Base-by-base conservation (phyloP, 176 grass and related monocot species). In the Panicum miliaceum region DNA sequence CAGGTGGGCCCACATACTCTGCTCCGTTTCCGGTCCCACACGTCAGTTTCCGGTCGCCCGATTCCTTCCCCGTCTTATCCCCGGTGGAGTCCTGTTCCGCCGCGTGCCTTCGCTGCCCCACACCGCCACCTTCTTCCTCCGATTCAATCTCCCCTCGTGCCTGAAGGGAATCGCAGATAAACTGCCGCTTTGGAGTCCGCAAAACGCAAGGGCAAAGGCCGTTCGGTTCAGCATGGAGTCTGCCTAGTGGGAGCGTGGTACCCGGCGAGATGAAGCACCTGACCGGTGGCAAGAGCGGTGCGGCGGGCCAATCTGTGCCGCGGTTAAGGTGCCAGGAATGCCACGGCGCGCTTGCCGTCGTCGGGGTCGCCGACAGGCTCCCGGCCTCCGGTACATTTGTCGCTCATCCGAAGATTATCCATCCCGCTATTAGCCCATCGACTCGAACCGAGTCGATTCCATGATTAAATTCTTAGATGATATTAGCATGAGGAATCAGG, bases 291-390 rank as follows among this genome's bases (percentile, higher is more conserved):
- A 94, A 88, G 82, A 80, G 79, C 51, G 84, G 85, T 29, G 27
- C 54, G 32, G 74, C 77, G 32, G 88, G 92, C 71, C 86, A 84
- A 8, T 91, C 58, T 19, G 68, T 95, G 27, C 96, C 93, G 18
- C 75, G 88, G 66, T 92, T 85, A 81, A 86, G 85, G 37, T 99
- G 93, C 81, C 87, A 94, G 86, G 89, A 94, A 48, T 92, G 96
- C 66, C 93, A 68, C 69, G 83, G 88, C 26, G 74, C 89, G 25
- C 89, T 98, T 50, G 89, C 80, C 47, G 87, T 95, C 37, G 80
- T 90, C 14, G 96, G 91, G 22, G 89, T 93, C 4, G 85, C 83
- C 8, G 89, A 92, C 45, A 92, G 81, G 73, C 83, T 94, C 56
- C 84, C 92, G 15, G 34, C n/a, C 56, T 78, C 88, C 32, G 88